A percentile compares a stretch with the other conserved stretches of the same genome.
Evolutionary conservation across 2,329 filamentous ascomycete genomes (phyloP).

Genomic region (Phaeoacremonium minimum): DNA sequence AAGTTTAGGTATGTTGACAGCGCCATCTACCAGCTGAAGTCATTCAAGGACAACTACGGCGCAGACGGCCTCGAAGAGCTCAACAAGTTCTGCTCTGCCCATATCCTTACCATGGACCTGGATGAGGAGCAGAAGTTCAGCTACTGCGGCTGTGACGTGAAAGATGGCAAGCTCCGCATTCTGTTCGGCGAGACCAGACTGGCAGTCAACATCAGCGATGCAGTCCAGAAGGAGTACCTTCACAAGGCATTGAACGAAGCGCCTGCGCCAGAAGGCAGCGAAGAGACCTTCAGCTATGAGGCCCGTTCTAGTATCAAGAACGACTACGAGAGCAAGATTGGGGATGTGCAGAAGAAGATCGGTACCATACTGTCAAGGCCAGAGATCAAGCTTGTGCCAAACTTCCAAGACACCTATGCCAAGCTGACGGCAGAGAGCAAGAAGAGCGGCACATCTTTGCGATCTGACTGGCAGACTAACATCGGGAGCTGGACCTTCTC

Average conservation of each 20-base stretch:
- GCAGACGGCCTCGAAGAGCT: constrained; percentile 37
- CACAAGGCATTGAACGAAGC: constrained; percentile 41
- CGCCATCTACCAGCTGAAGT: constrained; percentile 33
- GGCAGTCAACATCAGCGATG: constrained; percentile 38
- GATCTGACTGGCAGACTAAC: constrained; percentile 36
- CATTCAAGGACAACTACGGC: constrained; percentile 29
- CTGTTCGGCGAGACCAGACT: constrained; percentile 38
- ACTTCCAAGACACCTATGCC: constrained; percentile 39
- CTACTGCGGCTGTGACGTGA: constrained; percentile 40
- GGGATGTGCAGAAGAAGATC: constrained; percentile 30
- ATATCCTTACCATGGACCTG: constrained; percentile 40
- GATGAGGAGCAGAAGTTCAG: constrained; percentile 33
- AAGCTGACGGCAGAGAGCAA: constrained; percentile 29
- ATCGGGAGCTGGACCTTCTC: constrained; percentile 32
- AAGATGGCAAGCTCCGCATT: constrained; percentile 41
- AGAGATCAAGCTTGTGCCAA: constrained; percentile 40
- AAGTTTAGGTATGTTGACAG: constrained; percentile 41
- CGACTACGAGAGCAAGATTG: constrained; percentile 38
- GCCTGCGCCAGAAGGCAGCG: constrained; percentile 18
- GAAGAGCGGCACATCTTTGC: constrained; percentile 20
- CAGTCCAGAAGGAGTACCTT: constrained; percentile 29
- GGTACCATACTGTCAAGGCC: constrained; percentile 26
- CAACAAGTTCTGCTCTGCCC: constrained; percentile 38
- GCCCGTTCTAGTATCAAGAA: constrained; percentile 36
- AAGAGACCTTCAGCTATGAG: constrained; percentile 31